Conservation (phyloP, 2,329 filamentous ascomycete species). For the Stachybotrys echinatus region DNA sequence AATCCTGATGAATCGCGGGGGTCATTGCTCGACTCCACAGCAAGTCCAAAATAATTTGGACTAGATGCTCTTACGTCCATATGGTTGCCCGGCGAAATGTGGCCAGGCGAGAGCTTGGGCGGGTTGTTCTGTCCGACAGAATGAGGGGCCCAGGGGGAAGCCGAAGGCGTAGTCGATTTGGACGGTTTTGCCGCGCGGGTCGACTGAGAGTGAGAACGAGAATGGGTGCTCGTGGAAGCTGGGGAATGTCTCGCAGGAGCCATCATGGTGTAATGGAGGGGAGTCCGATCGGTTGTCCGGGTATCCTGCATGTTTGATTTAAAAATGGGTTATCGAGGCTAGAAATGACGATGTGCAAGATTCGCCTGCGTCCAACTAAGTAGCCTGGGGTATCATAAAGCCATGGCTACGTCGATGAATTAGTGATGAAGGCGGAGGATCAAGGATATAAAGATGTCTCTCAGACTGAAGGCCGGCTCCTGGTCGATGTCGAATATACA, state of each 20-base stretch:
- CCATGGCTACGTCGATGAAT: background rate
- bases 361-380: constrained; percentile 1
- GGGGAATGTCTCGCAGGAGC: constrained; percentile 33
- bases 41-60: constrained; percentile 83
- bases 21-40: constrained; percentile 56
- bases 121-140: constrained; percentile 51
- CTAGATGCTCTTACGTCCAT: constrained; percentile 49
- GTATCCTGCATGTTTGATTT: constrained; percentile 23
- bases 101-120: constrained; percentile 45
- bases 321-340: constrained; percentile 5
- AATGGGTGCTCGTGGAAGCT: constrained; percentile 22
- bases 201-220: constrained; percentile 17
- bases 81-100: constrained; percentile 36
- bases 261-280: constrained; percentile 42
- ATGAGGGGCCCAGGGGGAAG: constrained; percentile 45
- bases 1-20: constrained; percentile 59
- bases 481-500: background rate
- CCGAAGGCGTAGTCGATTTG: constrained; percentile 44
- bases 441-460: background rate
- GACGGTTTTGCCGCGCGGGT: constrained; percentile 31
- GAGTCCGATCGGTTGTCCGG: constrained; percentile 26
- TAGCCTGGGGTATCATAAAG: constrained; percentile 1
- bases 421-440: background rate
- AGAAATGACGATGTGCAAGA: background rate
- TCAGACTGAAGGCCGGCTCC: background rate